These are phyloP conservation scores for Pseudomassariella vexata DNA, from an alignment of 2,329 filamentous ascomycete genomes.

Conservation along the genomic window DNA sequence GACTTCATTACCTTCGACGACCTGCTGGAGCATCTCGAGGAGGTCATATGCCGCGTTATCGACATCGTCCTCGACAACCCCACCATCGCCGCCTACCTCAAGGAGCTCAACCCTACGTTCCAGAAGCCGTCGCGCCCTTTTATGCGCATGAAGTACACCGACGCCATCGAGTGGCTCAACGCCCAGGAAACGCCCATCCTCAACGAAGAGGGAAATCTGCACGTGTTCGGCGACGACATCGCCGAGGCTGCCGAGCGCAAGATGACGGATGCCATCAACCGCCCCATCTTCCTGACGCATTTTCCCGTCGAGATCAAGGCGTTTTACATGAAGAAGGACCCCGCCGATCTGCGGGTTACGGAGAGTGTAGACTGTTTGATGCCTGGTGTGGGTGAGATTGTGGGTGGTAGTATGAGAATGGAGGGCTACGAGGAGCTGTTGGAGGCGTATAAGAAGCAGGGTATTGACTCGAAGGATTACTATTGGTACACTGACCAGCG, in stretches of 20 bases:
- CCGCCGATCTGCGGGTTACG: conserved; percentile 73
- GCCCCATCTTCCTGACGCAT: conserved; percentile 92
- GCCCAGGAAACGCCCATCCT: conserved; percentile 73
- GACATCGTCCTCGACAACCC: conserved; percentile 71
- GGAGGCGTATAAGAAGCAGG: conserved; percentile 79
- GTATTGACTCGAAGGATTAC: conserved; percentile 78
- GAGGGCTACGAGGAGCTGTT: conserved; percentile 85
- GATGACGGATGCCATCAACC: conserved; percentile 97
- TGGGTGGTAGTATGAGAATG: conserved; percentile 96
- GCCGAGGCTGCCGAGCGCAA: conserved; percentile 92
- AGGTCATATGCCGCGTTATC: conserved; percentile 80
- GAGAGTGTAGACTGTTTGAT: conserved; percentile 83
- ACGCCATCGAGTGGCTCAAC: conserved; percentile 90
- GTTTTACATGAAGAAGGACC: conserved; percentile 97
- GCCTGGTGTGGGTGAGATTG: conserved; percentile 95
- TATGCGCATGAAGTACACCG: conserved; percentile 88
- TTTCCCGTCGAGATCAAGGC: conserved; percentile 98
- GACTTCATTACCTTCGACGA: conserved; percentile 94
- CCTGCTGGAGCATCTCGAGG: conserved; percentile 80
- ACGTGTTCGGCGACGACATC: conserved; percentile 94
- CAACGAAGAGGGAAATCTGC: conserved; percentile 87
- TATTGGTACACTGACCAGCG: conserved; percentile 99
- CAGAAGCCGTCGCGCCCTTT: conserved; percentile 77
- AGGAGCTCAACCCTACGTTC: conserved; percentile 89
- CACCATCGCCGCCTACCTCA: conserved; percentile 65